A percentile compares a stretch with the other conserved stretches of the same genome.
These are phyloP conservation scores for Colletotrichum noveboracense DNA, from an alignment of 2,329 filamentous ascomycete genomes.

Conservation along the genomic window DNA sequence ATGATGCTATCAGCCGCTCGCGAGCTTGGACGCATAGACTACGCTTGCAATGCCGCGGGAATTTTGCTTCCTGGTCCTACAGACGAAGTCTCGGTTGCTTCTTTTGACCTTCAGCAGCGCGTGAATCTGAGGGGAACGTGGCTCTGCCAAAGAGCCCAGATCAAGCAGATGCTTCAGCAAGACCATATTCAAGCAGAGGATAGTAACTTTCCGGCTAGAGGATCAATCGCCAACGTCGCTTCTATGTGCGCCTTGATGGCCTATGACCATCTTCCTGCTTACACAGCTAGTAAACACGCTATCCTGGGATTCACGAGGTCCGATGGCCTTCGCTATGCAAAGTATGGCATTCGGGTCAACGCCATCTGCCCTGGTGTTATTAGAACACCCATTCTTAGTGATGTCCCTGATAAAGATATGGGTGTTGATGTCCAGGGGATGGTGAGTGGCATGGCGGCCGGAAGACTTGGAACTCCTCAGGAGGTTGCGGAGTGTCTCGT, in stretches of 20 bases:
- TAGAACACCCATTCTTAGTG: not conserved
- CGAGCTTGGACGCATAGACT: not conserved
- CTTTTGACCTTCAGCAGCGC: not conserved
- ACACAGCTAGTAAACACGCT: not conserved
- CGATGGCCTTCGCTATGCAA: not conserved
- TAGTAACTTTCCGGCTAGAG: not conserved
- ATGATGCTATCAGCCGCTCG: accelerated
- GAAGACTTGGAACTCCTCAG: not conserved
- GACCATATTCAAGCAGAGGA: not conserved
- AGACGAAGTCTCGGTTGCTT: not conserved
- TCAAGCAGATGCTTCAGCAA: not conserved
- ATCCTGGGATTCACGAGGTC: not conserved
- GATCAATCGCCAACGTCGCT: not conserved
- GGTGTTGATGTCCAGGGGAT: not conserved
- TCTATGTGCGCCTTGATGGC: not conserved
- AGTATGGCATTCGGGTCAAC: not conserved
- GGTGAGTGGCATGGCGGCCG: not conserved
- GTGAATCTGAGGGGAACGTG: not conserved
- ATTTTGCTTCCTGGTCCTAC: not conserved
- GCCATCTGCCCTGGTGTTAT: not conserved
- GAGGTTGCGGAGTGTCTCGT: not conserved
- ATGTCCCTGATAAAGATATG: not conserved
- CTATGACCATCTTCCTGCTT: not conserved
- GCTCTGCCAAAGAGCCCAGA: not conserved
- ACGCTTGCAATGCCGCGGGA: not conserved